These are phyloP conservation scores for Magnaporthales sp. DNA, from an alignment of 2,329 filamentous ascomycete species.

Conservation along the genomic window DNA sequence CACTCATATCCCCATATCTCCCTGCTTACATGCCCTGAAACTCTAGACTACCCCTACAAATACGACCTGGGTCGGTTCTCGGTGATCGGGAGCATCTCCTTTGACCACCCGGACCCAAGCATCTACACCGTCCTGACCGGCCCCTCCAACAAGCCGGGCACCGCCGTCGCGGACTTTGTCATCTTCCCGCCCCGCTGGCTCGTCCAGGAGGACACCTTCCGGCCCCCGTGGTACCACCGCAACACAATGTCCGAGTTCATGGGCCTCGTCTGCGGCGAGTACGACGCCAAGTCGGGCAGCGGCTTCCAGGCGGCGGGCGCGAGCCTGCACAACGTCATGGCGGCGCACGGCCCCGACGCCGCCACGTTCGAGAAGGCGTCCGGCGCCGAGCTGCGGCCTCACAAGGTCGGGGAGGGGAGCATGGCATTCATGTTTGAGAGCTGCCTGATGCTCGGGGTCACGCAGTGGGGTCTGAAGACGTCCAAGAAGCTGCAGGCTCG, in stretches of 20 bases:
- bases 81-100: slow-evolving; percentile 63
- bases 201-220: slow-evolving; percentile 60
- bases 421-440: slow-evolving; percentile 45
- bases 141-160: slow-evolving; percentile 49
- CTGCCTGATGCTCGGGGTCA: slow-evolving; percentile 44
- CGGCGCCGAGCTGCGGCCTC: slow-evolving; percentile 31
- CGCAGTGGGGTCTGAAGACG: slow-evolving; percentile 56
- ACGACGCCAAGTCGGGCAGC: slow-evolving; percentile 36
- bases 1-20: too few relatives aligned
- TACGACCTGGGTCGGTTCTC: slow-evolving; percentile 74
- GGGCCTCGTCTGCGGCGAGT: slow-evolving; percentile 36
- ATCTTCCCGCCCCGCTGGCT: slow-evolving; percentile 67
- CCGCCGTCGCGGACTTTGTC: slow-evolving; percentile 62
- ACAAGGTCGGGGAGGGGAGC: slow-evolving; percentile 33
- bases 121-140: slow-evolving; percentile 68
- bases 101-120: slow-evolving; percentile 69
- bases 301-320: slow-evolving; percentile 35
- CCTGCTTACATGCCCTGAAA: too few relatives aligned
- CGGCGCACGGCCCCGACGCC: slow-evolving; percentile 41
- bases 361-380: slow-evolving; percentile 35
- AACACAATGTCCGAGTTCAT: slow-evolving; percentile 61
- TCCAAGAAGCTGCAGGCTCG: slow-evolving; percentile 53
- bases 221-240: slow-evolving; percentile 64
- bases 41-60: slow-evolving; percentile 73
- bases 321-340: slow-evolving; percentile 48